These are phyloP conservation scores for Phytophthora hibernalis DNA, from an alignment of 352 stramenopile species.

Conservation along the genomic window DNA sequence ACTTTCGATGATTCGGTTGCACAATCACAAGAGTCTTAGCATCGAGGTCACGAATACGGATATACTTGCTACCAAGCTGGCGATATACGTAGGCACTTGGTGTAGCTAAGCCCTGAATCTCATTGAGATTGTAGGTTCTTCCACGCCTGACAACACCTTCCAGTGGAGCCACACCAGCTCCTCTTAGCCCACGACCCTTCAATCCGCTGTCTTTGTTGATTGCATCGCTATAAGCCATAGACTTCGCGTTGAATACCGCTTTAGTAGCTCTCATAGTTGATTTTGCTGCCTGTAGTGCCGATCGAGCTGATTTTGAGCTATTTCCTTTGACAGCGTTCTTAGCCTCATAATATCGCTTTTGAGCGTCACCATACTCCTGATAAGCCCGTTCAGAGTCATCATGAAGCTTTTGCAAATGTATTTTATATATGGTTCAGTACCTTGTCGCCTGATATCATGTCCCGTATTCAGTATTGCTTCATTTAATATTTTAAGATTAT, in stretches of 20 bases:
- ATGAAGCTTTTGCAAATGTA: constrained; percentile 1
- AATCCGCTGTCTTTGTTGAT: no score
- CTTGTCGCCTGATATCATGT: constrained; percentile 17
- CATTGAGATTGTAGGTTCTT: no score
- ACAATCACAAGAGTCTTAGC: no score
- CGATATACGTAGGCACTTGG: no score
- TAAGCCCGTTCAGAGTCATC: constrained; percentile 15
- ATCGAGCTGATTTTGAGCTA: constrained; percentile 1
- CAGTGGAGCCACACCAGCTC: no score
- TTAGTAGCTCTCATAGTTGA: not conserved
- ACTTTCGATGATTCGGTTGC: no score
- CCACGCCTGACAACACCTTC: no score
- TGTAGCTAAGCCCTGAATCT: no score
- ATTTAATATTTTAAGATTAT: constrained; percentile 14
- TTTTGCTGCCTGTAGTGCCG: not conserved
- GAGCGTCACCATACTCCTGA: constrained; percentile 9
- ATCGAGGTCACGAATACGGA: no score
- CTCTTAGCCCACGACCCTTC: no score
- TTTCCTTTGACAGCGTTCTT: not conserved
- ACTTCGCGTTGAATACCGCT: not conserved
- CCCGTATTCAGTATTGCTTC: constrained; percentile 6
- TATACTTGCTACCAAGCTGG: no score
- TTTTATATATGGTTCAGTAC: constrained; percentile 5
- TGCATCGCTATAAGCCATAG: not conserved
- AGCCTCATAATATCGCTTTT: constrained; percentile 11